Conservation (phyloP, 495 filamentous ascomycete species). For the Evernia prunastri region DNA sequence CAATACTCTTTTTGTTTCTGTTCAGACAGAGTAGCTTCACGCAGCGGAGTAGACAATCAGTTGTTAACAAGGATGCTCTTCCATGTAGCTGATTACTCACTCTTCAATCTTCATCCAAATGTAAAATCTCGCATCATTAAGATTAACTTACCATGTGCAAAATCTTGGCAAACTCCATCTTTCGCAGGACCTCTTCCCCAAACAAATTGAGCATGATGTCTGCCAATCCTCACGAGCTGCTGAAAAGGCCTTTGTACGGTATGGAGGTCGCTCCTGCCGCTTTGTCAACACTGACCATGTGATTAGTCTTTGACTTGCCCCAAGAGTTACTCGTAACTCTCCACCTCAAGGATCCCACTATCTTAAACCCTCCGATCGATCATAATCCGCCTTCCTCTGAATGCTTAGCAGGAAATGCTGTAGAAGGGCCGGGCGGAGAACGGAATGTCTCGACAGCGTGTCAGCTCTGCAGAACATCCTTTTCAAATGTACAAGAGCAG, state of each 20-base stretch:
- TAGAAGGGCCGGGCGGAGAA: slow-evolving; percentile 35
- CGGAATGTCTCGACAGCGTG: slow-evolving; percentile 67
- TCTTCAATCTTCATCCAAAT: no score
- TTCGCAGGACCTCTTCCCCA: no score
- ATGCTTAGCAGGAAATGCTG: slow-evolving; percentile 21
- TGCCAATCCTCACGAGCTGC: slow-evolving; percentile 43
- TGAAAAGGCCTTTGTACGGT: slow-evolving; percentile 63
- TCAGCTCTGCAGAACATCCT: slow-evolving; percentile 67
- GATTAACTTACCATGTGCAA: no score
- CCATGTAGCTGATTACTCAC: no score
- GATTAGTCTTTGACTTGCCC: slow-evolving; percentile 78
- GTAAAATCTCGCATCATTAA: no score
- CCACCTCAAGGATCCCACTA: slow-evolving; percentile 43
- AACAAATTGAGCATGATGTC: slow-evolving; percentile 23
- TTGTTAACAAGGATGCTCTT: no score
- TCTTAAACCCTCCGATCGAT: slow-evolving; percentile 31
- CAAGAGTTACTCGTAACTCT: slow-evolving; percentile 67
- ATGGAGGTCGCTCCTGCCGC: slow-evolving; percentile 4
- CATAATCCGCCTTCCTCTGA: slow-evolving; percentile 20
- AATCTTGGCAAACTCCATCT: no score
- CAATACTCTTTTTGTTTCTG: no score
- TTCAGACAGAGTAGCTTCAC: no score
- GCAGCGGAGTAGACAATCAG: no score
- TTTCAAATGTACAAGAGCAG: slow-evolving; percentile 70
- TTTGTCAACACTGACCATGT: slow-evolving; percentile 22